phyloP scores from a whole-genome alignment of 176 grass and related monocot species.

The Cenchrus americanus region DNA sequence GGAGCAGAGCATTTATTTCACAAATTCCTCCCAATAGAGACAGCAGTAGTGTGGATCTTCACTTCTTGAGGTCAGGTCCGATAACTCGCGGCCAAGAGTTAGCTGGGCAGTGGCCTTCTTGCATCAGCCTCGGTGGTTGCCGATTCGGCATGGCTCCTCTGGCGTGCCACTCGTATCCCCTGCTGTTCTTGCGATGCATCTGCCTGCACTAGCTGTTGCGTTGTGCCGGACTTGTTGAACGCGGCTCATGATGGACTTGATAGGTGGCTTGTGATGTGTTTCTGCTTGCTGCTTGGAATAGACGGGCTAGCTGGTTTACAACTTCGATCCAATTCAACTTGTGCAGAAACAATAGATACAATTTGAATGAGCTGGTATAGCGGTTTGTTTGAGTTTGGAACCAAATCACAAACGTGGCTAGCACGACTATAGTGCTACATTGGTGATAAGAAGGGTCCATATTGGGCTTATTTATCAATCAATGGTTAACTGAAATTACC shows the following conservation, averaged over 20 bases:
- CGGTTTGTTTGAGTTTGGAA: neutral
- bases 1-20: neutral
- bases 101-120: neutral
- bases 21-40: neutral
- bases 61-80: neutral
- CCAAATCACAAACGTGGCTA: neutral
- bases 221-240: neutral
- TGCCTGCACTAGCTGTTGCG: neutral
- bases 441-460: neutral
- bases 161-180: neutral
- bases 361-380: neutral
- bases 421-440: neutral
- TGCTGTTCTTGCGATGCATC: neutral
- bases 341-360: neutral
- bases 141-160: neutral
- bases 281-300: neutral
- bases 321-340: neutral
- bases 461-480: neutral
- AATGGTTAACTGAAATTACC: neutral
- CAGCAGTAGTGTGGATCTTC: neutral
- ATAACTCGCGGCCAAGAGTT: neutral
- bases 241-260: neutral
- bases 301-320: neutral
- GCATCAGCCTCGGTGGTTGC: neutral
- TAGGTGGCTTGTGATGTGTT: neutral